Base-by-base conservation (phyloP, 108 stramenopile species). In the Stephanodiscus triporus region DNA sequence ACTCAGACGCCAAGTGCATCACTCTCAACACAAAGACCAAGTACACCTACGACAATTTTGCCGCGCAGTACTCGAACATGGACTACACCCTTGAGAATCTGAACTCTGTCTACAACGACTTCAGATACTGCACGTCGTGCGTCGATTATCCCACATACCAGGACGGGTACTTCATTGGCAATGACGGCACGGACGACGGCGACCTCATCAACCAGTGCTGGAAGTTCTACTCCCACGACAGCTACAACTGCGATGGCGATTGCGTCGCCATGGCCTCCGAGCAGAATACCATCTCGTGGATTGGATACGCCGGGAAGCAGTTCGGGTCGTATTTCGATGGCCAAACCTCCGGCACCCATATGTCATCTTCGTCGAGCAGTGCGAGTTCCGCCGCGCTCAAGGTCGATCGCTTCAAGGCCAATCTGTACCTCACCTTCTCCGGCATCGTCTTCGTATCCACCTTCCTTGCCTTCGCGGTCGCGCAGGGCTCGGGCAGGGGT, bases 161-260 rank as follows among this genome's bases (percentile, higher is more conserved):
- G 70, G 93, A 94, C 81, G 93, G 93, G 50, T 94, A 91, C 70
- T 85, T 90, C 55, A 94, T 94, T 69, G 93, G 93, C 47, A 88
- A 94, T 61, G 48, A 76, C 24, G 93, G 93, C 24, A 91, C 65
- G 19, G 93, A 94, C 60, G 93, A 94, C 47, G 93, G 91, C 55
- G 93, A 94, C 75, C 53, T 94, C n/a, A 94, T 94, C 82, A 94
- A 94, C 69, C 93, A 94, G 63, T 94, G 93, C 74, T 94, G 93
- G 93, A 94, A 94, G 84, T 94, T 94, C 60, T 88, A 89, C 53
- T 90, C 89, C 13, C 93, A 94, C 63, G 82, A 90, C 37, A 88
- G 89, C 54, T 94, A 63, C 82, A 81, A 81, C 56, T 91, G 90
- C 70, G 88, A 86, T 55, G 66, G 64, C 36, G 89, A 91, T 50